Conservation (phyloP, 495 filamentous ascomycete genomes). For the Mytilinidion resinicola region DNA sequence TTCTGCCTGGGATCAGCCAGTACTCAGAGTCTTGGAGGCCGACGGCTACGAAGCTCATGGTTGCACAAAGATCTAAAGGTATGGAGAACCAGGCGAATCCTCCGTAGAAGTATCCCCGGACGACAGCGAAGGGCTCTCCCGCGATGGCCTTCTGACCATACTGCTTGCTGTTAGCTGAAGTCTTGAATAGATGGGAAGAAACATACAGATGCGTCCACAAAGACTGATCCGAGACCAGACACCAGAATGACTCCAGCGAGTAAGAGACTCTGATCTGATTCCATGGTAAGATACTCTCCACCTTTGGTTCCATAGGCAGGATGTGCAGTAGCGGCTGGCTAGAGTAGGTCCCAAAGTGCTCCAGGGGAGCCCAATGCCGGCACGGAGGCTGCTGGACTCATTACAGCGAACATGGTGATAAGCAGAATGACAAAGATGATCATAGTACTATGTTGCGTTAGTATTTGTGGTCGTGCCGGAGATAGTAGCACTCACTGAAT, state of each 20-base stretch:
- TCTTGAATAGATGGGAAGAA: no score
- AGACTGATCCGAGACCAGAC: neutral
- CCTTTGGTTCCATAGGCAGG: conserved; percentile 14
- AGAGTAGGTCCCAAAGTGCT: no score
- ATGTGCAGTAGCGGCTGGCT: no score
- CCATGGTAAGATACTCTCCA: conserved; percentile 20
- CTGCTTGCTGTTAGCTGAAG: conserved; percentile 28
- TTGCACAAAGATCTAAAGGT: conserved; percentile 85
- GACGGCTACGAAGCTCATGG: conserved; percentile 85
- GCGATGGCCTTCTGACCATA: conserved; percentile 31
- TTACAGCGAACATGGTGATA: conserved; percentile 71
- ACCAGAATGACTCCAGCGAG: conserved; percentile 1
- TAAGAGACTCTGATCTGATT: neutral
- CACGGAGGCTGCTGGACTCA: no score
- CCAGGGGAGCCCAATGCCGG: no score
- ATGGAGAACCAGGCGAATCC: conserved; percentile 94
- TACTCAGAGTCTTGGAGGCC: conserved; percentile 68
- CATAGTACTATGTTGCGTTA: conserved; percentile 47
- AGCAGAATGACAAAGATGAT: conserved; percentile 85
- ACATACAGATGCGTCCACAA: neutral
- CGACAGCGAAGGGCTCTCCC: conserved; percentile 25
- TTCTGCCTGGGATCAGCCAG: conserved; percentile 68
- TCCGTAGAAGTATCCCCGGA: conserved; percentile 88
- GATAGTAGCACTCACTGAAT: conserved; percentile 45
- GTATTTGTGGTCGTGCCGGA: no score